Base-by-base conservation (phyloP, 768 basidiomycete species). In the Auriscalpium microsporum region DNA sequence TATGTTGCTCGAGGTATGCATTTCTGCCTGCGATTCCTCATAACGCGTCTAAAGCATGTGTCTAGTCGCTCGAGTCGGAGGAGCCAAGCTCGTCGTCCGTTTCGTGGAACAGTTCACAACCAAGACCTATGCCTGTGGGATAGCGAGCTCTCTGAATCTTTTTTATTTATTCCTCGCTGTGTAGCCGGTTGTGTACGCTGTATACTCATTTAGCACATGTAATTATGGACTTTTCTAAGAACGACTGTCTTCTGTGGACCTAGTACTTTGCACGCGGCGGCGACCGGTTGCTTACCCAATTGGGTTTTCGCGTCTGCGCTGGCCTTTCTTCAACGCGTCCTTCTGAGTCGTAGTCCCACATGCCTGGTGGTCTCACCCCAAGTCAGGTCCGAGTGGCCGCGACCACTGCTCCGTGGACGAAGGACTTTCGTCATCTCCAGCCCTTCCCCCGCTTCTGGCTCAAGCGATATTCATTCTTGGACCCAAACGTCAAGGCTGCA, bases 21-120 rank as follows among this genome's bases (percentile, higher is more conserved):
- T 48, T 21, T 10, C 19, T 45, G 44, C 17, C 54, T 61, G 16
- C 38, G 52, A 58, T 34, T 16, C 45, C 38, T 6, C 49, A 23
- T 23, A 33, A 49, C 21, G 50, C 8, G 21, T 56, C 23, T 49
- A 36, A 57, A 57, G 45, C 16, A 49, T 58, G 52, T 37, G 52
- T 59, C 23, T 59, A 91, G 90, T 89, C 87, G 3, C 75, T 91
- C 58, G 89, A 91, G 68, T 81, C 84, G 5, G 89, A 91, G 68
- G 89, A 91, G 65, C 80, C 88, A 1, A 86, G 80, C 64, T 78
- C 82, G 5, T 78, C 80, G 1, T 70, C 73, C 3, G 61, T 67
- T 49, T 63, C 72, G 23, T 78, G 76, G 76, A 70, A 67, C 56
- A 70, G 69, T 54, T 42, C 48, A 16, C 16, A 11, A 23, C 49